Evolutionary conservation across 345 rosid genomes (phyloP).

Genomic region (Pugionium dolabratum): DNA sequence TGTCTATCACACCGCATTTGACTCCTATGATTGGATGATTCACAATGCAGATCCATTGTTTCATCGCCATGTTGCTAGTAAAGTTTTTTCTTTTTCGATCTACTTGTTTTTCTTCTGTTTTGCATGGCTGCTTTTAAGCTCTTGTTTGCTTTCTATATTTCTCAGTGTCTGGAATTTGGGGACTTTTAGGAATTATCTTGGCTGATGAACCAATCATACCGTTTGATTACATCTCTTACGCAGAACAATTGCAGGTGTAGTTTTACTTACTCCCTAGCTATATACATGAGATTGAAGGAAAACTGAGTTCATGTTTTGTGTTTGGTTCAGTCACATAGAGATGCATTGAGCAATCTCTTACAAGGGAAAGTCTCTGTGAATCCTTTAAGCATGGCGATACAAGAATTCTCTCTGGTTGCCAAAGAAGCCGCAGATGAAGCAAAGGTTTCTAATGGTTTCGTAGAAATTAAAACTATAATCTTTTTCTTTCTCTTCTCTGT

Average conservation of each 20-base stretch:
- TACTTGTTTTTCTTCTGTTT: neutral
- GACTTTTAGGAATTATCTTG: conserved; percentile 71
- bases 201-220: conserved; percentile 83
- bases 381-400: conserved; percentile 60
- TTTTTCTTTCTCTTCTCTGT: conserved; percentile 1
- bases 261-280: neutral
- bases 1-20: conserved; percentile 91
- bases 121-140: neutral
- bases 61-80: conserved; percentile 90
- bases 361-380: conserved; percentile 48
- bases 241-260: conserved; percentile 57
- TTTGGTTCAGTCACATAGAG: conserved; percentile 52
- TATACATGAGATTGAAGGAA: neutral
- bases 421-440: conserved; percentile 60
- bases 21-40: conserved; percentile 81
- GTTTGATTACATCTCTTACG: conserved; percentile 71
- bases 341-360: conserved; percentile 51
- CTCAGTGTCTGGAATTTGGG: conserved; percentile 89
- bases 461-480: neutral
- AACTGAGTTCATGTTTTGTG: conserved; percentile 18
- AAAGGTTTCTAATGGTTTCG: conserved; percentile 41
- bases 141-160: conserved; percentile 25
- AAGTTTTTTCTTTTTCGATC: conserved; percentile 19
- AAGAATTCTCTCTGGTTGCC: conserved; percentile 60
- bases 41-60: conserved; percentile 73